phyloP scores from a whole-genome alignment of 2,329 filamentous ascomycete species.

The Teratosphaeria zuluensis region DNA sequence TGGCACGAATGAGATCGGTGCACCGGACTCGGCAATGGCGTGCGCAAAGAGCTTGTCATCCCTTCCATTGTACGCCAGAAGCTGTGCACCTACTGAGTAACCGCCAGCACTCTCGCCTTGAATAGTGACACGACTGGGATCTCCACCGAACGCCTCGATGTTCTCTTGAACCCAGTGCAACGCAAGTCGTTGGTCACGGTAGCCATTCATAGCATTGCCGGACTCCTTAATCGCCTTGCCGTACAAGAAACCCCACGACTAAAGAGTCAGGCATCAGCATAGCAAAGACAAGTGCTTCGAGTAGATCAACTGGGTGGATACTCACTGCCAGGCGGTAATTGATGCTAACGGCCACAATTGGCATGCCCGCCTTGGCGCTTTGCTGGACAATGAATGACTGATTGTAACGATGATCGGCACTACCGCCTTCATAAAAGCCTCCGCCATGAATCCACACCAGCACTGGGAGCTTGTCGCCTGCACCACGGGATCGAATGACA shows the following conservation, averaged over 20 bases:
- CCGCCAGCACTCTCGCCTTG: constrained; percentile 30
- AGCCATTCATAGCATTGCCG: constrained; percentile 42
- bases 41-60: constrained; percentile 46
- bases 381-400: constrained; percentile 22
- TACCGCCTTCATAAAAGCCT: constrained; percentile 31
- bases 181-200: constrained; percentile 35
- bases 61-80: constrained; percentile 45
- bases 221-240: constrained; percentile 44
- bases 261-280: too few relatives aligned
- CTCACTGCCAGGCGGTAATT: constrained; percentile 48
- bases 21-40: constrained; percentile 42
- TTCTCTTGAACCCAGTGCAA: constrained; percentile 42
- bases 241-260: constrained; percentile 63
- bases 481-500: constrained; percentile 46
- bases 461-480: constrained; percentile 42
- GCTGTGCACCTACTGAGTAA: constrained; percentile 39
- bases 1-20: constrained; percentile 17
- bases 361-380: constrained; percentile 25
- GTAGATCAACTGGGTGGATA: too few relatives aligned
- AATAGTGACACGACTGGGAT: constrained; percentile 39
- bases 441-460: constrained; percentile 54
- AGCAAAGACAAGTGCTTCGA: too few relatives aligned
- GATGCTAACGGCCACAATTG: constrained; percentile 50
- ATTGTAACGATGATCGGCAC: constrained; percentile 12
- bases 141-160: constrained; percentile 50